These are phyloP conservation scores for Tetraselmis chui DNA, from an alignment of 139 green algal genomes.

Conservation along the genomic window DNA sequence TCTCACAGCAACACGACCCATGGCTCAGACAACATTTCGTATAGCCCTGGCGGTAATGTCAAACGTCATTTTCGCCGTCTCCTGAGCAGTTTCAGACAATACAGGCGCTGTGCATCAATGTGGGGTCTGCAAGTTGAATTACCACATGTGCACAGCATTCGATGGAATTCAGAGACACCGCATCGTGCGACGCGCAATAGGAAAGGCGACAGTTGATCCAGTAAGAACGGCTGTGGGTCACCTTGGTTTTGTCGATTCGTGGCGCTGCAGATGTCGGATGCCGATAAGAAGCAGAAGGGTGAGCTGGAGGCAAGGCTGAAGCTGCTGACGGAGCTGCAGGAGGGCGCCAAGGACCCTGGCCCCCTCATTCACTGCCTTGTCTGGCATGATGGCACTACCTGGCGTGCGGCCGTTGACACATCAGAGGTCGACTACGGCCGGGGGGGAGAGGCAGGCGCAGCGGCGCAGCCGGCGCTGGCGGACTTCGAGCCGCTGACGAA, in stretches of 20 bases:
- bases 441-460: neutral
- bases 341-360: slow-evolving; percentile 38
- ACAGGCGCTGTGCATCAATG: too few species aligned
- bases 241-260: too few species aligned
- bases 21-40: too few species aligned
- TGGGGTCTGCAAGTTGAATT: neutral
- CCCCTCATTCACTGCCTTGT: slow-evolving; percentile 78
- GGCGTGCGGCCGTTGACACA: slow-evolving; percentile 77
- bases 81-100: too few species aligned
- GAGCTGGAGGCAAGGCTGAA: slow-evolving; percentile 67
- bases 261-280: neutral
- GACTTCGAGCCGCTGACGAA: slow-evolving; percentile 18
- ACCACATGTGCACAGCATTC: too few species aligned
- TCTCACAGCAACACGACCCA: too few species aligned
- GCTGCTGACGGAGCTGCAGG: slow-evolving; percentile 43
- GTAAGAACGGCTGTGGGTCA: too few species aligned
- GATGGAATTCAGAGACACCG: too few species aligned
- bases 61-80: too few species aligned
- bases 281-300: slow-evolving; percentile 28
- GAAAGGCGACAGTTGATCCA: too few species aligned
- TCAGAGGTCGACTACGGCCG: slow-evolving; percentile 35
- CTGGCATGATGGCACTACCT: slow-evolving; percentile 79
- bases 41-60: too few species aligned
- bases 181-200: too few species aligned
- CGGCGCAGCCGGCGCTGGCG: slow-evolving; percentile 11